Percentiles rank a stretch among this genome's conserved stretches.
Evolutionary conservation across 306 rosid species (phyloP).

Genomic region (Castanea sativa): DNA sequence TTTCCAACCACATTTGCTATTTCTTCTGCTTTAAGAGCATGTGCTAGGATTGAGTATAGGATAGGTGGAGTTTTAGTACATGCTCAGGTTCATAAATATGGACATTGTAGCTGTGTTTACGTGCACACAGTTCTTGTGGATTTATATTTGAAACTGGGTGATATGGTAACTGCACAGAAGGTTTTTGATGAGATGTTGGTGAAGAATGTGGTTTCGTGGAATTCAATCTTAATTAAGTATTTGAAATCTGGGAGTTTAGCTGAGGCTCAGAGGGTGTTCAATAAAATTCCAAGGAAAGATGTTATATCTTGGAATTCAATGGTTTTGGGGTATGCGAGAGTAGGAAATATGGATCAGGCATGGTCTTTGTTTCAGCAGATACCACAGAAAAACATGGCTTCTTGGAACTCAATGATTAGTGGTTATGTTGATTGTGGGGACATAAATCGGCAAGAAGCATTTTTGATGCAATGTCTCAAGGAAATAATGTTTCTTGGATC

Average conservation of each 20-base stretch:
- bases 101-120: slow-evolving; percentile 54
- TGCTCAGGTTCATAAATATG: slow-evolving; percentile 57
- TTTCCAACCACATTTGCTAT: slow-evolving; percentile 54
- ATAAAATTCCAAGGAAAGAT: slow-evolving; percentile 56
- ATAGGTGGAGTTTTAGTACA: slow-evolving; percentile 50
- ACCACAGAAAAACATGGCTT: slow-evolving; percentile 55
- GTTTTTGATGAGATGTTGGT: slow-evolving; percentile 60
- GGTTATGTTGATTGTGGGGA: slow-evolving; percentile 51
- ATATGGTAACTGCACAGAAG: slow-evolving; percentile 41
- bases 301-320: slow-evolving; percentile 75
- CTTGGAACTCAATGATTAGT: slow-evolving; percentile 72
- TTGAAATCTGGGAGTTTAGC: slow-evolving; percentile 49
- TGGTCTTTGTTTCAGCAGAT: slow-evolving; percentile 47
- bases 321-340: slow-evolving; percentile 55
- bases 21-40: slow-evolving; percentile 69
- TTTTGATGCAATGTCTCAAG: slow-evolving; percentile 53
- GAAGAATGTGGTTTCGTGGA: slow-evolving; percentile 75
- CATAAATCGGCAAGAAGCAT: slow-evolving; percentile 41
- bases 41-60: slow-evolving; percentile 40
- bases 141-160: slow-evolving; percentile 56
- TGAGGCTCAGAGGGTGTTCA: slow-evolving; percentile 43
- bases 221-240: slow-evolving; percentile 58
- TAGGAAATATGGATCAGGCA: slow-evolving; percentile 52
- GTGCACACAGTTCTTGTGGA: slow-evolving; percentile 63
- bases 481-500: slow-evolving; percentile 57